These are phyloP conservation scores for Steccherinum ochraceum DNA, from an alignment of 768 basidiomycete species.

Conservation along the genomic window DNA sequence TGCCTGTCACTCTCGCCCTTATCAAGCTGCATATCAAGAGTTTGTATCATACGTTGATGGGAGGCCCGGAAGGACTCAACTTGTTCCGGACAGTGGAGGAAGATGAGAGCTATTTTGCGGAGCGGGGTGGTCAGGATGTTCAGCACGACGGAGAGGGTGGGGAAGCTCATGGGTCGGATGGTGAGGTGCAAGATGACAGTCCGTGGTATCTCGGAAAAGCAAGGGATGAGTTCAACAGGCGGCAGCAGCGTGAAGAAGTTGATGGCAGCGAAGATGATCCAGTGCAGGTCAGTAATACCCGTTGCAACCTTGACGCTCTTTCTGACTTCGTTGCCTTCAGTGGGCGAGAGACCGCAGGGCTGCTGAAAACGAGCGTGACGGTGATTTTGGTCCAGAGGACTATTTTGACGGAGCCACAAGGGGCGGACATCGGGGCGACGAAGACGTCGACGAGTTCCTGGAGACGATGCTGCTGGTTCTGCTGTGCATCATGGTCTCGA, in stretches of 20 bases:
- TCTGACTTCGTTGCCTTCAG: slow-evolving; percentile 27
- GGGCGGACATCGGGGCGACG: slow-evolving; percentile 52
- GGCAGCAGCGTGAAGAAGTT: slow-evolving; percentile 31
- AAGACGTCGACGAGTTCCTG: slow-evolving; percentile 60
- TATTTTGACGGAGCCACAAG: slow-evolving; percentile 68
- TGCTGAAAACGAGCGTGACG: slow-evolving; percentile 65
- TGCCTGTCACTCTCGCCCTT: slow-evolving; percentile 81
- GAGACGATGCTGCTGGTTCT: slow-evolving; percentile 78
- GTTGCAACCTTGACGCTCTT: not conserved
- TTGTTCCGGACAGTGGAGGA: slow-evolving; percentile 60
- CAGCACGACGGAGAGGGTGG: slow-evolving; percentile 8
- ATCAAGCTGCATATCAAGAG: slow-evolving; percentile 77
- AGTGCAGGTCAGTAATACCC: slow-evolving; percentile 47
- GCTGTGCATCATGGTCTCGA: slow-evolving; percentile 66
- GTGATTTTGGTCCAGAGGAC: slow-evolving; percentile 76
- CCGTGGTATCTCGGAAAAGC: slow-evolving; percentile 84
- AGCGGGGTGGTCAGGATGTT: not conserved
- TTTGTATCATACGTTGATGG: slow-evolving; percentile 62
- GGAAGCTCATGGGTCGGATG: slow-evolving; percentile 15
- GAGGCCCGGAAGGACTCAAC: slow-evolving; percentile 61
- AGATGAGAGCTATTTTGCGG: slow-evolving; percentile 16
- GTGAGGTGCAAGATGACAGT: slow-evolving; percentile 35
- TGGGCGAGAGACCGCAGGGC: slow-evolving; percentile 75
- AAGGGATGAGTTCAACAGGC: slow-evolving; percentile 66
- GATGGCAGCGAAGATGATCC: slow-evolving; percentile 60